These are phyloP conservation scores for Stygiomarasmius scandens DNA, from an alignment of 1,284 basidiomycete genomes.

Conservation along the genomic window DNA sequence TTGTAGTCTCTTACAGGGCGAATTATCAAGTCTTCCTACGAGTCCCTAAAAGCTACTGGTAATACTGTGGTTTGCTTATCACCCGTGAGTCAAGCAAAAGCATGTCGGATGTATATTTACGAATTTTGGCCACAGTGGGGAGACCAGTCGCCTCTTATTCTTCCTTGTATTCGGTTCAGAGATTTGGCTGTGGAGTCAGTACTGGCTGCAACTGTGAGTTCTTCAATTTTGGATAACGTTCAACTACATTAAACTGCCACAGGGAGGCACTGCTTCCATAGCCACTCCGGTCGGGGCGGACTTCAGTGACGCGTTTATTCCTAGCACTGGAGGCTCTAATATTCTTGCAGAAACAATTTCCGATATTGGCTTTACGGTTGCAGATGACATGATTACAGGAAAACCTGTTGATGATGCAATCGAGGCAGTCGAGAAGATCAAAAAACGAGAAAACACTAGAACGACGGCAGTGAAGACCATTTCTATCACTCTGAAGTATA, in stretches of 20 bases:
- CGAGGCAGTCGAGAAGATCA: background rate
- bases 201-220: background rate
- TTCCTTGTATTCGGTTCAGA: background rate
- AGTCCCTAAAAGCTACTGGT: background rate
- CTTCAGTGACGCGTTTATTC: background rate
- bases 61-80: background rate
- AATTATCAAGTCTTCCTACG: conserved; percentile 1
- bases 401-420: background rate
- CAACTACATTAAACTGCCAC: too few species aligned
- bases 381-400: background rate
- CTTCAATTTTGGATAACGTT: too few species aligned
- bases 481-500: background rate
- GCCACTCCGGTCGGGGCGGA: background rate
- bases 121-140: background rate
- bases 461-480: background rate
- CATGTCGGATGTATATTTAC: background rate
- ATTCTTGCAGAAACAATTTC: background rate
- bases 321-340: background rate
- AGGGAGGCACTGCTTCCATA: conserved; percentile 1
- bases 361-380: background rate
- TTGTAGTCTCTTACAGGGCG: background rate
- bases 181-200: conserved; percentile 2
- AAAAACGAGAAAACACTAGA: background rate
- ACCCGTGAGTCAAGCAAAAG: background rate
- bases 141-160: conserved; percentile 6